These are phyloP conservation scores for Lichtheimia ramosa DNA, from an alignment of 371 early-diverging fungal species.

Conservation along the genomic window DNA sequence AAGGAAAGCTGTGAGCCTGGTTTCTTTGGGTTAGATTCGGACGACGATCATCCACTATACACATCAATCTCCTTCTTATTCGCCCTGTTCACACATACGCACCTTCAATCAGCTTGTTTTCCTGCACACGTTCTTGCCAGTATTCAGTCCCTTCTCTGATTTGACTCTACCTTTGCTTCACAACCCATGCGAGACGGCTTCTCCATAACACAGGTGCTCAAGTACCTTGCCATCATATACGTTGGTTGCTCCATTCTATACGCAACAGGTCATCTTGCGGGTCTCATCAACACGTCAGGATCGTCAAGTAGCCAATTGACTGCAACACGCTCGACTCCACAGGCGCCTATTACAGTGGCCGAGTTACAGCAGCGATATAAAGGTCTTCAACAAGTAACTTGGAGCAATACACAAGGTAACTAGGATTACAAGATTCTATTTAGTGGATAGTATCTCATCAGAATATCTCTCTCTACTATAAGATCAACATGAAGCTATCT, in stretches of 20 bases:
- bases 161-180: not conserved
- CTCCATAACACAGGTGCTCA: constrained; percentile 13
- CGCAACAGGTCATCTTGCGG: constrained; percentile 27
- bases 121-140: too few relatives aligned
- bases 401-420: constrained; percentile 5
- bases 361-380: constrained; percentile 23
- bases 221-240: constrained; percentile 25
- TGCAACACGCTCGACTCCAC: constrained; percentile 2
- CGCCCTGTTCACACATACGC: not conserved
- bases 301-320: not conserved
- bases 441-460: too few relatives aligned
- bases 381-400: constrained; percentile 25
- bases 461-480: too few relatives aligned
- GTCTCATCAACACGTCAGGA: constrained; percentile 12
- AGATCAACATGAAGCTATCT: constrained; percentile 1
- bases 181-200: constrained; percentile 17
- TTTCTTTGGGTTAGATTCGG: not conserved
- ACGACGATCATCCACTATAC: constrained; percentile 1
- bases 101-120: not conserved
- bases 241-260: constrained; percentile 28
- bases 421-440: too few relatives aligned
- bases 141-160: too few relatives aligned
- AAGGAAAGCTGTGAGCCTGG: not conserved
- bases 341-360: constrained; percentile 12
- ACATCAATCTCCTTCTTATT: not conserved